Evolutionary conservation across 257 asterid genomes (phyloP), one percentile per base, ranked within the genome.

Genomic region (Ilex aquifolium): DNA sequence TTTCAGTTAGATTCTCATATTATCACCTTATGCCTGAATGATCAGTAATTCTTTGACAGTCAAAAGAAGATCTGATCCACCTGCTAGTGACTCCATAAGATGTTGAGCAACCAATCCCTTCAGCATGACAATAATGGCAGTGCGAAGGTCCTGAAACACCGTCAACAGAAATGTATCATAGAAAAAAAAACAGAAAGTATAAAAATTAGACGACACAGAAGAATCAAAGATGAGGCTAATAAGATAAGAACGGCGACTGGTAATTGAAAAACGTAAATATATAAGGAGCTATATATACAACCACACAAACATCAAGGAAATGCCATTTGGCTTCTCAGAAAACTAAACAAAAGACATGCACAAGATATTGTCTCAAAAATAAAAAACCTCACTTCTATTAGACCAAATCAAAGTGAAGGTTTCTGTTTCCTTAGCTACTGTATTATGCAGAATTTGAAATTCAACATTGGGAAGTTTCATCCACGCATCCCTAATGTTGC

Each of bases 81-180:
- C 72, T 68, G 57, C 76, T 31, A 44, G 73, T 59, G 61, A 72
- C 68, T 62, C 78, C 78, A 63, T 69, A 55, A 1, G 88, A 79
- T 17, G 82, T 78, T 58, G 93, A 80, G 76, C 86, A 87, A 68
- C 78, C 65, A 79, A 77, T 73, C 71, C 83, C 79, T 70, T 79
- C 80, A 62, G 72, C 78, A 66, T 73, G 74, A 80, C 85, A 82
- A 46, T 65, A 52, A 39, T 69, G 67, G 79, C 90, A 82, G 65
- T 66, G 62, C 40, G 71, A 74, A 61, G 81, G 67, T 57, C 79
- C 84, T 69, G 81, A 60, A 63, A 63, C 39, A 52, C 65, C 4
- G 0, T 11, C 4, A 46, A 46, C 13, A 46, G 52, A 46, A 46
- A 10, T 6, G 12, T 11, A 2, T 6, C n/a, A 46, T 10, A 46